Evolutionary conservation across 306 rosid species (phyloP).

Genomic region (Vicia faba): DNA sequence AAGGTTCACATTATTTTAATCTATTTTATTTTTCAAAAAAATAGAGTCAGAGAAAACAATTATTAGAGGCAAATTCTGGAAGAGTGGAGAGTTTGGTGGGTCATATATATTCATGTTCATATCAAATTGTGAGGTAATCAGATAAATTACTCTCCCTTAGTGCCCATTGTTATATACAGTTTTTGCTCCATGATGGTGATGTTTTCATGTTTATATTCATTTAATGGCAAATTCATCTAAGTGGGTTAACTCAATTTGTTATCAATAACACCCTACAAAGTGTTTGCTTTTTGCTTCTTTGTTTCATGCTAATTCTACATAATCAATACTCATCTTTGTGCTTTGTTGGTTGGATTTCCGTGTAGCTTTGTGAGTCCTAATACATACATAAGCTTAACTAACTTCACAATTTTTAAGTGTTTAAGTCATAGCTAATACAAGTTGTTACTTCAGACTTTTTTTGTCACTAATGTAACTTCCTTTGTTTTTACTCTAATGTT

Average conservation of each 20-base stretch:
- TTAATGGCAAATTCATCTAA: slow-evolving; percentile 37
- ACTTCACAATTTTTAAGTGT: slow-evolving; percentile 20
- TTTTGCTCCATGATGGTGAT: slow-evolving; percentile 53
- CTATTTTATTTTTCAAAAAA: neutral
- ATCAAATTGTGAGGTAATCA: slow-evolving; percentile 11
- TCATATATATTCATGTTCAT: slow-evolving; percentile 21
- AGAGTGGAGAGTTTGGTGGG: slow-evolving; percentile 56
- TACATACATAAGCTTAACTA: slow-evolving; percentile 19
- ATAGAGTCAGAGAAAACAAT: slow-evolving; percentile 11
- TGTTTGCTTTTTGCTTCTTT: slow-evolving; percentile 22
- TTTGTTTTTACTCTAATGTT: neutral
- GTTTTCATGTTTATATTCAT: slow-evolving; percentile 33
- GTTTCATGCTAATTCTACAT: neutral
- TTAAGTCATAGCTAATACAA: slow-evolving; percentile 7
- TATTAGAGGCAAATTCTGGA: slow-evolving; percentile 35
- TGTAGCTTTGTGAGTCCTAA: slow-evolving; percentile 16
- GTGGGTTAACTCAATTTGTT: slow-evolving; percentile 33
- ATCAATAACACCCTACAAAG: slow-evolving; percentile 28
- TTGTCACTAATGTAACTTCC: slow-evolving; percentile 3
- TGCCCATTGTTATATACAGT: slow-evolving; percentile 46
- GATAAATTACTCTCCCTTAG: slow-evolving; percentile 30
- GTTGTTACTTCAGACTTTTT: slow-evolving; percentile 27
- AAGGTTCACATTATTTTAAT: slow-evolving; percentile 20
- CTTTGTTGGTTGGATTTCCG: slow-evolving; percentile 30
- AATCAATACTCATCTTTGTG: neutral